Base-by-base conservation (phyloP, 805 yeast genomes). In the Lipomyces japonicus region DNA sequence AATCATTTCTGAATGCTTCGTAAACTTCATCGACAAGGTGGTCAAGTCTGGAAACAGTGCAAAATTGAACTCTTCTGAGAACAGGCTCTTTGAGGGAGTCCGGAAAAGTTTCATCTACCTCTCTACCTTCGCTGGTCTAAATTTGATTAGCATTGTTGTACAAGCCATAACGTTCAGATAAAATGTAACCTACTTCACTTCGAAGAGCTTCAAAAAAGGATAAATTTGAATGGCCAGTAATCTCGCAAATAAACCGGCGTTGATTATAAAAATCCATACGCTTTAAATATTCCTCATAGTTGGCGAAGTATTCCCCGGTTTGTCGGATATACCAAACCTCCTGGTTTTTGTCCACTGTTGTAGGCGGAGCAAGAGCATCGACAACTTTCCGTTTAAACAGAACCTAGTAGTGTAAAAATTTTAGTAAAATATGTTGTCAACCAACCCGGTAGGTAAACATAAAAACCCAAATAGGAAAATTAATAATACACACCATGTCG, bases 71-170 rank as follows among this genome's bases (percentile, higher is more conserved):
- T 58, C 77, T 81, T 58, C 95, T 71, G 22, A 95, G 77, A n/a
- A 93, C 85, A 9, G 96, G 98, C 62, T 87, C 96, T 62, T 89
- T 82, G 47, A 90, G 75, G 37, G 95, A 84, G 59, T 91, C 95
- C 3, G 98, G 98, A 66, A 93, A 93, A 62, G 79, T 77, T 48
- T 76, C 73, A 62, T 89, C 95, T 45, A 91, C 88, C 54, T 78
- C 60, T 43, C 73, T 54, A 16, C 52, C 49, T 21, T 46, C 59
- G 39, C 21, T 28, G 2, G 53, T 46, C 47, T n/a, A 12, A 32
- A 22, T 26, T 12, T 12, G 14, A 18, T 7, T 22, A 5, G 26
- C 7, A 19, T 5, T 26, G 21, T 4, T n/a, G 26, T 7, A 12
- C 24, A 9, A 19, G 14, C 42, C 16, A 42, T 18, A 22, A 36